Conservation (phyloP, 2,329 filamentous ascomycete species). For the Aspergillus alliaceus region DNA sequence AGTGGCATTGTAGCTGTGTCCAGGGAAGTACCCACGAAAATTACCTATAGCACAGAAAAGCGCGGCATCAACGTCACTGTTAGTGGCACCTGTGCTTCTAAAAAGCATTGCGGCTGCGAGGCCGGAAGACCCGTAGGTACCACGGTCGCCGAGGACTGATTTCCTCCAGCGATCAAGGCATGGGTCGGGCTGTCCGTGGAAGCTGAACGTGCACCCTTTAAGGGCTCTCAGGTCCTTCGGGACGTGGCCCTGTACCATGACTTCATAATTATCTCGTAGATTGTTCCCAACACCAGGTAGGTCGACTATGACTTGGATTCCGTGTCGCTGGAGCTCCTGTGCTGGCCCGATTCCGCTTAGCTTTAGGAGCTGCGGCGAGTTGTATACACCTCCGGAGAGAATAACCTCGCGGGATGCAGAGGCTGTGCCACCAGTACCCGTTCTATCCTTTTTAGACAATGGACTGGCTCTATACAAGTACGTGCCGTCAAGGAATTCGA, state of each 20-base stretch:
- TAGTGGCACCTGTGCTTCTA: constrained; percentile 36
- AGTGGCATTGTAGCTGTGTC: constrained; percentile 45
- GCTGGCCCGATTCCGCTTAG: neutral
- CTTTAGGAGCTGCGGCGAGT: constrained; percentile 61
- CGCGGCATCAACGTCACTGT: constrained; percentile 55
- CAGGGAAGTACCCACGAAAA: constrained; percentile 54
- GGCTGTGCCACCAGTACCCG: neutral
- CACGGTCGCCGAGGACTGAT: constrained; percentile 36
- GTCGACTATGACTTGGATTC: constrained; percentile 57
- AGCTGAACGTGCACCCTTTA: constrained; percentile 33
- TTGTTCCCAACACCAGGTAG: constrained; percentile 65
- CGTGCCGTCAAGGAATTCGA: constrained; percentile 52
- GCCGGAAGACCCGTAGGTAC: constrained; percentile 52
- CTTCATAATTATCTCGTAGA: constrained; percentile 57
- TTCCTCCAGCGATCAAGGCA: constrained; percentile 48
- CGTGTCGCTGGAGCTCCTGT: constrained; percentile 51
- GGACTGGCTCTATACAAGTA: constrained; percentile 51
- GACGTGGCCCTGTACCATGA: constrained; percentile 20
- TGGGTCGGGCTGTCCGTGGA: constrained; percentile 31
- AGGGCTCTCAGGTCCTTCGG: constrained; percentile 45
- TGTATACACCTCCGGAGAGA: constrained; percentile 57
- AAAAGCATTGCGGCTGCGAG: constrained; percentile 52
- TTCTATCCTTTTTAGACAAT: constrained; percentile 17
- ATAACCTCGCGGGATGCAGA: constrained; percentile 49
- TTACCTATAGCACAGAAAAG: constrained; percentile 57